A percentile compares a stretch with the other conserved stretches of the same genome.
Conservation (phyloP, 805 yeast species). For the Candida nitratophila region DNA sequence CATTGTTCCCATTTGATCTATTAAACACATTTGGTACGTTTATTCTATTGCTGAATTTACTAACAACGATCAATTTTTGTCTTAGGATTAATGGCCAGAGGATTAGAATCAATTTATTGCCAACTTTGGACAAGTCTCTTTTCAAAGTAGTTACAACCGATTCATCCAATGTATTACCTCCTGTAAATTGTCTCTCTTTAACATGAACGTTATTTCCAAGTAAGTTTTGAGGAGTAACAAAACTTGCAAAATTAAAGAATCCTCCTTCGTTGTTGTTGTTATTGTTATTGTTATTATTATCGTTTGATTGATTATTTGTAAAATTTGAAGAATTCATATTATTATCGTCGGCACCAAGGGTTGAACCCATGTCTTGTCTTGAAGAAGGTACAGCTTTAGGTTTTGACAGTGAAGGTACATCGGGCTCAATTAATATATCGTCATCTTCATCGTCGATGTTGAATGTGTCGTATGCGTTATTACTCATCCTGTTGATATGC, state of each 20-base stretch:
- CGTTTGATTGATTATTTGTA: constrained; percentile 1
- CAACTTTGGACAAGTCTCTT: constrained; percentile 27
- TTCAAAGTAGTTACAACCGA: constrained; percentile 41
- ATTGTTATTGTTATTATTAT: constrained; percentile 2
- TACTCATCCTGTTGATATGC: constrained; percentile 10
- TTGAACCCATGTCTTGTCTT: background rate
- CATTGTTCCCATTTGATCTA: constrained; percentile 5
- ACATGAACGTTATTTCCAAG: constrained; percentile 21
- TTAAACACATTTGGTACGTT: constrained; percentile 8
- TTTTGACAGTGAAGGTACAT: constrained; percentile 8
- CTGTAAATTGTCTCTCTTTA: constrained; percentile 44
- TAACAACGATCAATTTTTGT: constrained; percentile 21
- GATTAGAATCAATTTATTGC: constrained; percentile 27
- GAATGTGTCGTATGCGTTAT: constrained; percentile 11
- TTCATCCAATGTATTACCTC: constrained; percentile 55
- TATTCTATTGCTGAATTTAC: constrained; percentile 17
- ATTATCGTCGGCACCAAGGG: background rate
- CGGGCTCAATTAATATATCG: constrained; percentile 25
- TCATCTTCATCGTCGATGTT: constrained; percentile 25
- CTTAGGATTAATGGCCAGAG: constrained; percentile 30
- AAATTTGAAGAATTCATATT: background rate
- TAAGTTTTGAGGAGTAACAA: constrained; percentile 26
- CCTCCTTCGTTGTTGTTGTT: constrained; percentile 2
- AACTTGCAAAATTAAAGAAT: constrained; percentile 24
- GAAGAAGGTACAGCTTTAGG: background rate